Conservation (phyloP, 805 yeast species). For the Candida schatavii region DNA sequence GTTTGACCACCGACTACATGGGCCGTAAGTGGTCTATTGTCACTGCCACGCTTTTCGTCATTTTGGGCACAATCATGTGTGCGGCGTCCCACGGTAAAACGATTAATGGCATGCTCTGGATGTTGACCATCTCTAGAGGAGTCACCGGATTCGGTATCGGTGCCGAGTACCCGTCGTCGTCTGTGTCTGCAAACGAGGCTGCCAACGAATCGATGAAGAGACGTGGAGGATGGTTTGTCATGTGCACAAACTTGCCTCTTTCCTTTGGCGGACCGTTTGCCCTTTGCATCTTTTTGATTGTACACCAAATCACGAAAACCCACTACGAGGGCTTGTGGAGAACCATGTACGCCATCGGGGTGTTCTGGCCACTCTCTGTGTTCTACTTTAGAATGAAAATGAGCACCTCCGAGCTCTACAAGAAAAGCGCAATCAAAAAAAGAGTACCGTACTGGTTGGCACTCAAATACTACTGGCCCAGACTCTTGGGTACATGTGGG, state of each 20-base stretch:
- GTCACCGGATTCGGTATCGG: constrained; percentile 78
- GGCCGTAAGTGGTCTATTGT: constrained; percentile 74
- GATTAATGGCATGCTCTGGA: constrained; percentile 69
- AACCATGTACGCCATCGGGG: constrained; percentile 62
- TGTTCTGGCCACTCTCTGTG: constrained; percentile 67
- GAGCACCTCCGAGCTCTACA: constrained; percentile 64
- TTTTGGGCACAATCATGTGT: constrained; percentile 62
- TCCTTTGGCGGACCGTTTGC: constrained; percentile 82
- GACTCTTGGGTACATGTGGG: constrained; percentile 67
- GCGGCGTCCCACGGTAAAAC: constrained; percentile 66
- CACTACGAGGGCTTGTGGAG: constrained; percentile 62
- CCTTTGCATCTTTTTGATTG: constrained; percentile 62
- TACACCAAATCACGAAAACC: constrained; percentile 51
- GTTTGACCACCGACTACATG: constrained; percentile 60
- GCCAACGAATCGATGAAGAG: constrained; percentile 63
- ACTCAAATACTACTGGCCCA: constrained; percentile 63
- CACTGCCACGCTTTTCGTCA: constrained; percentile 57
- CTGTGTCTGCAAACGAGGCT: constrained; percentile 69
- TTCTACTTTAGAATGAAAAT: constrained; percentile 70
- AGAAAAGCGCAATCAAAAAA: constrained; percentile 59
- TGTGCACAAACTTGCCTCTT: constrained; percentile 72
- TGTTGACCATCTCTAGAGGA: constrained; percentile 72
- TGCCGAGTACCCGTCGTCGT: constrained; percentile 71
- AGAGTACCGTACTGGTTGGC: constrained; percentile 54
- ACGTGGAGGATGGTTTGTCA: constrained; percentile 63